Evolutionary conservation across 805 yeast genomes (phyloP).

Genomic region (Lipomyces yamanashiensis): DNA sequence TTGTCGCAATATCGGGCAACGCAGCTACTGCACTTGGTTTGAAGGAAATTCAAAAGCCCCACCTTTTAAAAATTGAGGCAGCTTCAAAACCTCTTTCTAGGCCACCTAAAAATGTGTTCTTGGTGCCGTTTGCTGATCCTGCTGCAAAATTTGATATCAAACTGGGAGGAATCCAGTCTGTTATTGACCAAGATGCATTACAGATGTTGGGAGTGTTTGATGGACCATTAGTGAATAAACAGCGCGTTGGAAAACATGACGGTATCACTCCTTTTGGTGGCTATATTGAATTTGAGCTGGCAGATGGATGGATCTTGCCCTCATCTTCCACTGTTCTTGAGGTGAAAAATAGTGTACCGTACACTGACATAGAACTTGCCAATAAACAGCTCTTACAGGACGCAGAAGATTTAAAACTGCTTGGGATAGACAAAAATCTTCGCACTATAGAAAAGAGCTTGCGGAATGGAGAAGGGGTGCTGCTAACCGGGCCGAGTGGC

Average conservation of each 20-base stretch:
- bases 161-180: slow-evolving; percentile 13
- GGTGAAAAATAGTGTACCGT: slow-evolving; percentile 10
- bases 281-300: slow-evolving; percentile 54
- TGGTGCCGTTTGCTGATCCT: slow-evolving; percentile 60
- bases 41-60: background rate
- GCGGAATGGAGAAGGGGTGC: slow-evolving; percentile 57
- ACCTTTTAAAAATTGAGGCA: slow-evolving; percentile 53
- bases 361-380: background rate
- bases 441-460: slow-evolving; percentile 49
- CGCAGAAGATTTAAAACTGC: slow-evolving; percentile 46
- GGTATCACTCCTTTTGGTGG: slow-evolving; percentile 61
- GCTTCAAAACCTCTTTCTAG: slow-evolving; percentile 46
- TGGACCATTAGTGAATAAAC: slow-evolving; percentile 51
- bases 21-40: slow-evolving; percentile 63
- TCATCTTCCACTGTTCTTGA: slow-evolving; percentile 27
- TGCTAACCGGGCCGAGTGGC: slow-evolving; percentile 77
- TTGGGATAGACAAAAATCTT: slow-evolving; percentile 59
- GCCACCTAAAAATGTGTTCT: slow-evolving; percentile 48
- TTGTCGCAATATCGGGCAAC: slow-evolving; percentile 58
- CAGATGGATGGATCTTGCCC: slow-evolving; percentile 53
- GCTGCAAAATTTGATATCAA: slow-evolving; percentile 5
- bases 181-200: slow-evolving; percentile 28
- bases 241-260: slow-evolving; percentile 56
- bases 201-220: slow-evolving; percentile 30
- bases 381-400: background rate